Evolutionary conservation across 805 yeast genomes (phyloP), one percentile per base, ranked within the genome.

Genomic region (Candida ficus): DNA sequence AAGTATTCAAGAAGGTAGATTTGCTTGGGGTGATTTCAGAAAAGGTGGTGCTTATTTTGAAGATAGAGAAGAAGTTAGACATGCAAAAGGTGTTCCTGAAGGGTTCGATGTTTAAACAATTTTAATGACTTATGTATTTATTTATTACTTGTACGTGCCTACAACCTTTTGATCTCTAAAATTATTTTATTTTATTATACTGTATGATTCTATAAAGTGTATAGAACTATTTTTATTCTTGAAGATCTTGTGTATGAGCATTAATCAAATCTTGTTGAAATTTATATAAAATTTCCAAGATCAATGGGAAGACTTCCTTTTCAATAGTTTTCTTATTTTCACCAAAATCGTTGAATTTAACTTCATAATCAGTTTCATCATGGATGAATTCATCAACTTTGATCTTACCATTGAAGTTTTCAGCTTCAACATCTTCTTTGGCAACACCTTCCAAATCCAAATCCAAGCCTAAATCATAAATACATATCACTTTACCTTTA

Each of bases 21-120:
- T 62, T 10, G 66, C 68, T 54, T 70, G 87, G 87, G 49, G 63
- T 44, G 75, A 73, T 21, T 70, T 61, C 35, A 68, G 68, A 22
- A 62, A 64, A 37, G 76, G 76, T 36, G 79, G 73, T 3, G 67
- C 57, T 54, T 80, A 60, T 68, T 68, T 57, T 37, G 72, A 48
- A 58, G 68, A 51, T 46, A 61, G 46, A 37, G 62, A 46, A 44
- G 61, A 63, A 10, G 60, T 54, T 18, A 65, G 71, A 38, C 88
- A 80, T 48, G 96, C 96, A 0, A 74, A 74, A 45, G 96, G 95
- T 7, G 96, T 88, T 11, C 96, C 96, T 2, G 83, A 81, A 39
- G 95, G 95, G 7, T 89, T 89, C 60, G 76, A 66, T 47, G 63
- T 22, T n/a, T 35, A 11, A 32, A 8, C 28, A 9, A 14, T n/a